Base-by-base conservation (phyloP, 352 stramenopile genomes). In the Pythium myriotylum region DNA sequence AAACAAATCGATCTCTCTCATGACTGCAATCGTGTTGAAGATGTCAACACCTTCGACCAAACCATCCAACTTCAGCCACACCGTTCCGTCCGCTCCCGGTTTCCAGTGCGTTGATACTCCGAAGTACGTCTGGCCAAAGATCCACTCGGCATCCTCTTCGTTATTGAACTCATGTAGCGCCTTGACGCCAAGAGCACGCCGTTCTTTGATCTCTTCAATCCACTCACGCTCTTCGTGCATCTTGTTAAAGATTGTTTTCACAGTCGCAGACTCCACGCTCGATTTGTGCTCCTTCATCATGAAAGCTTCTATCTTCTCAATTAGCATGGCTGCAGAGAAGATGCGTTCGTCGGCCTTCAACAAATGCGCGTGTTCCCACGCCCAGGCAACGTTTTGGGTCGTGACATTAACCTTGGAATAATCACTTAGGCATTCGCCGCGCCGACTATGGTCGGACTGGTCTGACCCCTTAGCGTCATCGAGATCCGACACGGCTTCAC, bases 61-160 rank as follows among this genome's bases (percentile, higher is more conserved):
- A 6, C 83, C 83, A 50, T 94, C 83, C 2, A 94, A 65, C 33
- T 94, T 94, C 43, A 94, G 75, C 83, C 85, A 94, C 16, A 92
- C 70, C 0, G 85, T 92, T 2, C 82, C 85, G 27, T 91, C 72
- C 0, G 79, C 70, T 7, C 81, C 85, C 3, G 83, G 78, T 40
- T 94, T 94, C 81, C 82, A 94, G 24, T 88, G 79, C 0, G 85
- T 94, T 2, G 83, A 88, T 0, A 94, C 80, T 1, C 83, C 85
- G 55, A 91, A 77, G 66, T 90, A 86, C 19, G 72, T 82, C 46
- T 94, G 85, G 0, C 73, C 85, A 62, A 92, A 90, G 33, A 86
- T 74, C 85, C 85, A 94, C 12, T 90, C 80, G 7, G 76, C 75
- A 6, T 77, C 73, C 32, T 86, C 73, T 52, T 85, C 79, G 33